A percentile compares a stretch with the other conserved stretches of the same genome.
phyloP scores from a whole-genome alignment of 1,139 yeast genomes.

The Geotrichum carabidarum region DNA sequence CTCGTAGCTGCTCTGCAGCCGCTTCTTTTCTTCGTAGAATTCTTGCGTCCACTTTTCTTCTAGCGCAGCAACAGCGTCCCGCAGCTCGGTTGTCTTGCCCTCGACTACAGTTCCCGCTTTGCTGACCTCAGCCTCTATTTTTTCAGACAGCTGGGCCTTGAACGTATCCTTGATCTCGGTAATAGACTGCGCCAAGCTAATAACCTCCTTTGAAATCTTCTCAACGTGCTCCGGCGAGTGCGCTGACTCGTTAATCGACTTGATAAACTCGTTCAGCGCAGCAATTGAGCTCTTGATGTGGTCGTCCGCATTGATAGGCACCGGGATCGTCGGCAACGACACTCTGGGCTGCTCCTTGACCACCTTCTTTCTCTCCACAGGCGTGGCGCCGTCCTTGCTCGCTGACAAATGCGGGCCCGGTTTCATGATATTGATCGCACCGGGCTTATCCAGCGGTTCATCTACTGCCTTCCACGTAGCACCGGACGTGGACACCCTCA shows the following conservation, averaged over 20 bases:
- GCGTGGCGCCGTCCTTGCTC: neutral
- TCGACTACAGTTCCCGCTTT: conserved; percentile 21
- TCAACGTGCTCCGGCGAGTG: conserved; percentile 31
- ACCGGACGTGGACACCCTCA: conserved; percentile 9
- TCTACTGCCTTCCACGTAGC: conserved; percentile 25
- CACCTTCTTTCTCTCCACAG: neutral
- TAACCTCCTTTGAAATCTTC: conserved; percentile 30
- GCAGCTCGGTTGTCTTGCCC: conserved; percentile 30
- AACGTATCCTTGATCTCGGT: conserved; percentile 27
- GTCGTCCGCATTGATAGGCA: conserved; percentile 41
- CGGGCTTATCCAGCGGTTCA: conserved; percentile 13
- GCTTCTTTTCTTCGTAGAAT: conserved; percentile 57
- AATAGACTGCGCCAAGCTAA: conserved; percentile 31
- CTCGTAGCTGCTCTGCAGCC: conserved; percentile 60
- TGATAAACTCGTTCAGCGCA: conserved; percentile 51
- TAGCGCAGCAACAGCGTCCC: conserved; percentile 44
- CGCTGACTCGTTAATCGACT: conserved; percentile 45
- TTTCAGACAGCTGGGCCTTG: conserved; percentile 27
- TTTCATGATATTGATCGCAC: conserved; percentile 18
- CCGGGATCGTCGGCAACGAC: conserved; percentile 29
- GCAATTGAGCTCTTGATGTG: conserved; percentile 46
- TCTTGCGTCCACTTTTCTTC: conserved; percentile 52
- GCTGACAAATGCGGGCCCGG: conserved; percentile 17
- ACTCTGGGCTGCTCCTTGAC: neutral
- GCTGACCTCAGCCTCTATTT: conserved; percentile 17